phyloP scores from a whole-genome alignment of 768 basidiomycete species.

The Serendipita sp. region DNA sequence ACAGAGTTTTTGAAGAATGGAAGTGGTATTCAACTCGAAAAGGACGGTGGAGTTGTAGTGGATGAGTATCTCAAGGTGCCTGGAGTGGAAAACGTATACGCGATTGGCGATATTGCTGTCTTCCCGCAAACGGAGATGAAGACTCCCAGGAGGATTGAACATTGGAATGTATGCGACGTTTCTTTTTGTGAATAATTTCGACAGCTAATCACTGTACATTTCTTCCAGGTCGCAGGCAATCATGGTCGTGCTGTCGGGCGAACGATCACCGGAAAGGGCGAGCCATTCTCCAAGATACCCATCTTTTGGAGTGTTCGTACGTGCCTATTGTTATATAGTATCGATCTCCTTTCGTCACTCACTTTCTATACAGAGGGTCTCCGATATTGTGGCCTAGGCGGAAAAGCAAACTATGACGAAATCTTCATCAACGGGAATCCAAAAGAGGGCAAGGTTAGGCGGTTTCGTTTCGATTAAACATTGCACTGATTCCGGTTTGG shows the following conservation, averaged over 20 bases:
- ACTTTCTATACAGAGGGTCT: conserved; percentile 43
- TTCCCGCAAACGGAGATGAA: conserved; percentile 45
- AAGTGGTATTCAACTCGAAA: conserved; percentile 42
- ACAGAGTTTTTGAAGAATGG: conserved; percentile 58
- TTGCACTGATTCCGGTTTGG: background rate
- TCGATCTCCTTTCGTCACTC: background rate
- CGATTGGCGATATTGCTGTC: conserved; percentile 72
- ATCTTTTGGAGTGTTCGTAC: conserved; percentile 82
- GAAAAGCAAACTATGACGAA: conserved; percentile 45
- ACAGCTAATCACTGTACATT: background rate
- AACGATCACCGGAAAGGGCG: conserved; percentile 38
- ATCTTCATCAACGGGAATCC: conserved; percentile 61
- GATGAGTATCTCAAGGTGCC: conserved; percentile 55
- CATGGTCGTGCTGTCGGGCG: conserved; percentile 72
- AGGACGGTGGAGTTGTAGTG: conserved; percentile 60
- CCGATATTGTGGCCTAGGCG: conserved; percentile 65
- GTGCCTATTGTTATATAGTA: conserved; percentile 17
- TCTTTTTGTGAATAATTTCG: background rate
- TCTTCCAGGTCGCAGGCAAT: conserved; percentile 57
- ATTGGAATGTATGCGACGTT: conserved; percentile 58
- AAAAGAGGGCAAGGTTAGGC: conserved; percentile 54
- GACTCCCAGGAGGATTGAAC: conserved; percentile 48
- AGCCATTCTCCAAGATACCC: conserved; percentile 65
- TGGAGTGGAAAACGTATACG: conserved; percentile 39
- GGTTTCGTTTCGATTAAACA: background rate